These are phyloP conservation scores for Onygenales sp. DNA, from an alignment of 2,329 filamentous ascomycete genomes.

Conservation along the genomic window DNA sequence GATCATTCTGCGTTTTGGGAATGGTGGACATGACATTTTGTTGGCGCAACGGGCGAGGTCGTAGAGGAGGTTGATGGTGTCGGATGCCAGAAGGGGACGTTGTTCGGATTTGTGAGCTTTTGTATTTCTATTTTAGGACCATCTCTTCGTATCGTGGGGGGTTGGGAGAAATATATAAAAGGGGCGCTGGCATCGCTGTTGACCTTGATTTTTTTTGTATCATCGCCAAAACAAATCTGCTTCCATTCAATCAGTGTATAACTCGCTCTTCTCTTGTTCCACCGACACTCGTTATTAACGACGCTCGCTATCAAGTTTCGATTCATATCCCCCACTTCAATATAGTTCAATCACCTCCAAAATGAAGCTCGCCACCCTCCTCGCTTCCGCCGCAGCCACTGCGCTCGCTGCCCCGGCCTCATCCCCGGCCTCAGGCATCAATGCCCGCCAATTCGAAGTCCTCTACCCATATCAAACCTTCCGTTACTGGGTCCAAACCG, in stretches of 20 bases:
- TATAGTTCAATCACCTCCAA: not conserved
- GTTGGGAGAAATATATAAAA: conserved; percentile 2
- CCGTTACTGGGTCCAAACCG: conserved; percentile 16
- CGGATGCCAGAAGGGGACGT: too few species aligned
- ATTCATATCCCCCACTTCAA: not conserved
- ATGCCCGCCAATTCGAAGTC: conserved; percentile 8
- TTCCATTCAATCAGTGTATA: not conserved
- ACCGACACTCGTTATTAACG: not conserved
- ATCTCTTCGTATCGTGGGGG: not conserved
- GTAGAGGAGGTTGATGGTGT: not conserved
- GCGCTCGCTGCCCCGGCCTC: conserved; percentile 8
- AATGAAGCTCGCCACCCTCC: conserved; percentile 11
- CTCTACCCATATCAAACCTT: conserved; percentile 15
- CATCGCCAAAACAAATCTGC: not conserved
- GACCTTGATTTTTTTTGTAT: not conserved
- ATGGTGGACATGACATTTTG: not conserved
- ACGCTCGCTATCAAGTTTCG: not conserved
- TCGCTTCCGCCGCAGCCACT: conserved; percentile 7
- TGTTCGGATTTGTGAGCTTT: not conserved
- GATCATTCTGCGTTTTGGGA: conserved; percentile 1
- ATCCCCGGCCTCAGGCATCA: not conserved
- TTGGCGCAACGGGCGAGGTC: not conserved
- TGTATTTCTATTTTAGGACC: not conserved
- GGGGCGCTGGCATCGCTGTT: not conserved
- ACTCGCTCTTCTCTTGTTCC: not conserved